Evolutionary conservation across 768 basidiomycete genomes (phyloP).

Genomic region (Cantharellus anzutake): DNA sequence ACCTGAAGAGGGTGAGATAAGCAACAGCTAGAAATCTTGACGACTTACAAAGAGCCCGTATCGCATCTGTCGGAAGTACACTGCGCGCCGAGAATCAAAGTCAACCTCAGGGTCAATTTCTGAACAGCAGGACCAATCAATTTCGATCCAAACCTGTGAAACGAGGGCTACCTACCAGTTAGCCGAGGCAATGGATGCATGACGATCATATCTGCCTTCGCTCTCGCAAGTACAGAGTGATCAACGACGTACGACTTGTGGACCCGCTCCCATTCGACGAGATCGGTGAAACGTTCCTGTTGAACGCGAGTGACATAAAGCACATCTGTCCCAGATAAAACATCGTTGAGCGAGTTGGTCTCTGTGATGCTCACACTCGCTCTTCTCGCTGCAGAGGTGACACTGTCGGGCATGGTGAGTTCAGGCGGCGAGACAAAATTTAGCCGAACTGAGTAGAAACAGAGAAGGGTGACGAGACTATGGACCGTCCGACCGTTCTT

Average conservation of each 20-base stretch:
- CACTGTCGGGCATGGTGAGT: slow-evolving; percentile 73
- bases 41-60: slow-evolving; percentile 85
- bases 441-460: slow-evolving; percentile 78
- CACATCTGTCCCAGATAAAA: slow-evolving; percentile 83
- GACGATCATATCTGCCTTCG: slow-evolving; percentile 95
- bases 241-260: slow-evolving; percentile 88
- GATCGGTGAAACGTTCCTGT: slow-evolving; percentile 74
- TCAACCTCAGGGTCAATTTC: slow-evolving; percentile 99
- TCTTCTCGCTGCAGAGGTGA: slow-evolving; percentile 67
- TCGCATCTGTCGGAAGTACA: slow-evolving; percentile 97
- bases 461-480: slow-evolving; percentile 80
- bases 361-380: slow-evolving; percentile 63
- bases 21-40: neutral
- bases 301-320: slow-evolving; percentile 93
- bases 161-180: slow-evolving; percentile 31
- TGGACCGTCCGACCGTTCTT: slow-evolving; percentile 98
- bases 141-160: neutral
- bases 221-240: slow-evolving; percentile 79
- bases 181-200: slow-evolving; percentile 98
- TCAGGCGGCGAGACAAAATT: slow-evolving; percentile 87
- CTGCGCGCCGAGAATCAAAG: slow-evolving; percentile 82
- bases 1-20: slow-evolving; percentile 24
- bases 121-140: slow-evolving; percentile 17
- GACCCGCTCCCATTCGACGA: slow-evolving; percentile 73
- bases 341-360: slow-evolving; percentile 80